These are phyloP conservation scores for Jacaranda mimosifolia DNA, from an alignment of 257 asterid genomes.

Conservation along the genomic window DNA sequence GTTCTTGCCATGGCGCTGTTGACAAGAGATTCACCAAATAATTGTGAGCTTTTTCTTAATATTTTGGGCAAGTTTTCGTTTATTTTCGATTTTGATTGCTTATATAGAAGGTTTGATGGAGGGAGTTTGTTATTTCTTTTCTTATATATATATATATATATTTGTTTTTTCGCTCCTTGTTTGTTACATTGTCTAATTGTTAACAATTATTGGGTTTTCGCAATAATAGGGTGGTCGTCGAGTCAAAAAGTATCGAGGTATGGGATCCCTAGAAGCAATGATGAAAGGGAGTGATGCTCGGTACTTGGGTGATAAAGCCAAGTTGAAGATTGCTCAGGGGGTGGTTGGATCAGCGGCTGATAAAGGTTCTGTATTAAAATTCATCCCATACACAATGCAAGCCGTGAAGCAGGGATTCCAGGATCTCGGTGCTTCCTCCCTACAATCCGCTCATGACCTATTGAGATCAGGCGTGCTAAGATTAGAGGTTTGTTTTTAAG, in stretches of 20 bases:
- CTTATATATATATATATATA: no score
- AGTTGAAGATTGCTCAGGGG: slow-evolving; percentile 73
- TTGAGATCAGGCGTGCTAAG: slow-evolving; percentile 55
- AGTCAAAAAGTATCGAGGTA: slow-evolving; percentile 10
- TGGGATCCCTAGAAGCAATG: slow-evolving; percentile 82
- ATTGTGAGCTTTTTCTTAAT: background rate
- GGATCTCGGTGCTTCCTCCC: slow-evolving; percentile 72
- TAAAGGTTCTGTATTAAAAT: slow-evolving; percentile 63
- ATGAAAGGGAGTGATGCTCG: slow-evolving; percentile 71
- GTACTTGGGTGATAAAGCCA: slow-evolving; percentile 65
- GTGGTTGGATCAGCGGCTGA: slow-evolving; percentile 72
- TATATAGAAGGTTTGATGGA: background rate
- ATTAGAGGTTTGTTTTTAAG: slow-evolving; percentile 54
- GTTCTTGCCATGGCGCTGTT: background rate
- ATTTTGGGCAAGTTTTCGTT: background rate
- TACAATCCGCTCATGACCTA: slow-evolving; percentile 66
- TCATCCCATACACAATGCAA: slow-evolving; percentile 57
- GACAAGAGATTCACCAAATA: background rate
- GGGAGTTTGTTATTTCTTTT: background rate
- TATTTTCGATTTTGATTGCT: background rate
- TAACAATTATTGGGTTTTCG: background rate
- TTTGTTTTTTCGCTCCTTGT: background rate
- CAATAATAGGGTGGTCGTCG: slow-evolving; percentile 50
- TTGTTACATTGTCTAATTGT: background rate
- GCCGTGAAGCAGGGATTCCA: slow-evolving; percentile 52